Conservation (phyloP, 2,329 filamentous ascomycete species). For the Leptographium galeiforme region DNA sequence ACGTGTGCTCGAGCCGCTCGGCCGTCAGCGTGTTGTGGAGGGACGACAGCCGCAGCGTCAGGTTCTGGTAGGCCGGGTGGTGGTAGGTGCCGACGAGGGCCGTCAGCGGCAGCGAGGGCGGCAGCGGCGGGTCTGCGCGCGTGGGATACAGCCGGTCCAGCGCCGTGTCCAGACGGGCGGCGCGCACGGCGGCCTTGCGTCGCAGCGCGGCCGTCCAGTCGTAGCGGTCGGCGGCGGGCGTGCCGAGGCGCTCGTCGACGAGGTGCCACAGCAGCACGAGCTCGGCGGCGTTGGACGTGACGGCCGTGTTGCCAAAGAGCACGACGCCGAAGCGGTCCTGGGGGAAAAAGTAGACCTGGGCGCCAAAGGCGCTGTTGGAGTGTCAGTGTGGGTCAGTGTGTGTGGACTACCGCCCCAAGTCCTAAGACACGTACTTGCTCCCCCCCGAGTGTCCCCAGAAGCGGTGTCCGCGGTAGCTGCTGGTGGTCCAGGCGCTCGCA, state of each 20-base stretch:
- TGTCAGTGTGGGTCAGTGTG: no score
- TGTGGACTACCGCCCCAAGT: no score
- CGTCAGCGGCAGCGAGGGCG: conserved; percentile 20
- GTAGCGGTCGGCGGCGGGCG: conserved; percentile 19
- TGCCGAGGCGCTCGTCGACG: conserved; percentile 25
- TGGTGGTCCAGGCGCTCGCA: conserved; percentile 24
- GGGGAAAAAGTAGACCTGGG: conserved; percentile 30
- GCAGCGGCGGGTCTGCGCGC: conserved; percentile 20
- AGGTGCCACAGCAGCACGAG: conserved; percentile 23
- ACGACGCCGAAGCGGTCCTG: conserved; percentile 27
- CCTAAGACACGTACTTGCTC: conserved; percentile 23
- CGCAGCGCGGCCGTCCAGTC: conserved; percentile 22
- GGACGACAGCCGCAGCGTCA: conserved; percentile 13
- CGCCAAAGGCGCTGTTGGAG: conserved; percentile 28
- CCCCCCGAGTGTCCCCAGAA: conserved; percentile 29
- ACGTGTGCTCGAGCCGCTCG: conserved; percentile 17
- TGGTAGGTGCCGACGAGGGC: conserved; percentile 28
- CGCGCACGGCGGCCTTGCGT: not conserved
- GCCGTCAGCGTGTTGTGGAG: conserved; percentile 8
- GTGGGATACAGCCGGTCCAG: conserved; percentile 24
- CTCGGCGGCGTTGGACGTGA: conserved; percentile 22
- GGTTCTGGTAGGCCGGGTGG: conserved; percentile 26
- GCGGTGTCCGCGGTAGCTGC: conserved; percentile 27
- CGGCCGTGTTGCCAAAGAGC: conserved; percentile 29
- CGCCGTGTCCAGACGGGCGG: conserved; percentile 17